Conservation (phyloP, 345 rosid genomes). For the Populus deltoides region DNA sequence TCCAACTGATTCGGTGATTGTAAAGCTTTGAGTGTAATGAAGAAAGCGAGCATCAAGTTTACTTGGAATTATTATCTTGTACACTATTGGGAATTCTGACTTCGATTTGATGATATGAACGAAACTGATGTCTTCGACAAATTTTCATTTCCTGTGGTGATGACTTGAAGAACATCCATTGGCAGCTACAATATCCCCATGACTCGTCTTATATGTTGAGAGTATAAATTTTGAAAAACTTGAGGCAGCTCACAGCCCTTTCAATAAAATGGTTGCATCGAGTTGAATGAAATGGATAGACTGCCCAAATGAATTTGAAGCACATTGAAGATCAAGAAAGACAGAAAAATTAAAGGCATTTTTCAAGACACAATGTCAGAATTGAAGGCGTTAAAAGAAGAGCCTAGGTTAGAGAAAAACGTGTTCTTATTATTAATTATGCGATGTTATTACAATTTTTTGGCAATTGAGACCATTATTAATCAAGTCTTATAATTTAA, state of each 20-base stretch:
- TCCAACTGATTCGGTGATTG: slow-evolving; percentile 6
- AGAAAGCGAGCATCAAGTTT: background rate
- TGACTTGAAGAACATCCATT: background rate
- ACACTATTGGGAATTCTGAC: background rate
- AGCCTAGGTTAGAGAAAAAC: background rate
- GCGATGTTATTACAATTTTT: too few species aligned
- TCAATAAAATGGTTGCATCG: background rate
- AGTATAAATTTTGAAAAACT: background rate
- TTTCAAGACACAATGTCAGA: background rate
- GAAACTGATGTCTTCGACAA: background rate
- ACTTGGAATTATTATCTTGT: background rate
- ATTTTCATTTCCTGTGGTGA: background rate
- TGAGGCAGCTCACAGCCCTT: background rate
- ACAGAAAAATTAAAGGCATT: too few species aligned
- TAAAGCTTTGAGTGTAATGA: slow-evolving; percentile 5
- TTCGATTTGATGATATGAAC: slow-evolving; percentile 1
- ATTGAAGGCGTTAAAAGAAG: background rate
- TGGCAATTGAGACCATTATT: too few species aligned
- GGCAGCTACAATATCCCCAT: background rate
- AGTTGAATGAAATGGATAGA: background rate
- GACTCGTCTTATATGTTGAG: background rate
- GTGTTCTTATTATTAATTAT: background rate
- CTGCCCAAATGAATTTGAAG: background rate
- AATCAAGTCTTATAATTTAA: too few species aligned
- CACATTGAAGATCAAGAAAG: background rate